A percentile compares a stretch with the other conserved stretches of the same genome.
These are phyloP conservation scores for Mycena albidolilacea DNA, from an alignment of 768 basidiomycete genomes.

Conservation along the genomic window DNA sequence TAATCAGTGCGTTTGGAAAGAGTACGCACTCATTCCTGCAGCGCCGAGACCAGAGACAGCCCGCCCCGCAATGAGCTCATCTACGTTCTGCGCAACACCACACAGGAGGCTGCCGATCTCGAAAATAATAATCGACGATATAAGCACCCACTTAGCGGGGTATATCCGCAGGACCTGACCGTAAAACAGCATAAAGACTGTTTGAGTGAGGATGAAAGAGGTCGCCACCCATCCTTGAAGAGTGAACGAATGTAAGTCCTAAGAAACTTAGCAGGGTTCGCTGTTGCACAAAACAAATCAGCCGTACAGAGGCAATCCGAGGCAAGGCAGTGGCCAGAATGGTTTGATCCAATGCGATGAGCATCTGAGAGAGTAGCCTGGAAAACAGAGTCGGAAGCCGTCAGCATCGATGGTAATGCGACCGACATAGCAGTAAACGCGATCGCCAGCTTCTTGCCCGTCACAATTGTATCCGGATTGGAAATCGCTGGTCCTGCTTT, in stretches of 20 bases:
- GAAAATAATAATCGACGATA: conserved; percentile 47
- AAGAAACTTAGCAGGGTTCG: background rate
- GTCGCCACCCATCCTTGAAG: conserved; percentile 33
- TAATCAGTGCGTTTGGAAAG: background rate
- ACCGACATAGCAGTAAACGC: background rate
- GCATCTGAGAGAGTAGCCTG: conserved; percentile 41
- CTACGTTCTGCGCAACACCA: conserved; percentile 48
- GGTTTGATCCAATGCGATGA: conserved; percentile 54
- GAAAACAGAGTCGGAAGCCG: background rate
- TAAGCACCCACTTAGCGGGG: conserved; percentile 37
- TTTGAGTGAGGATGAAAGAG: conserved; percentile 45
- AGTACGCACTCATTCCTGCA: conserved; percentile 24
- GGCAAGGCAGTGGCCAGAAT: conserved; percentile 53
- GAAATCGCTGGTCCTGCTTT: background rate
- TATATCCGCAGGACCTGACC: conserved; percentile 30
- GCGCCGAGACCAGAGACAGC: conserved; percentile 30
- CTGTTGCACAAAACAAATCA: background rate
- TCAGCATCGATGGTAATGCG: background rate
- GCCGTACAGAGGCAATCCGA: conserved; percentile 43
- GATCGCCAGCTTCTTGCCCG: background rate
- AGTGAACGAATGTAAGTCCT: conserved; percentile 27
- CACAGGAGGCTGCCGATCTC: conserved; percentile 60
- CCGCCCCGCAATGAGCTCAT: conserved; percentile 55
- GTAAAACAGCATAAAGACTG: conserved; percentile 36
- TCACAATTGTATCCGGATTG: background rate